Base-by-base conservation (phyloP, 768 basidiomycete genomes). In the Kwoniella europaea region DNA sequence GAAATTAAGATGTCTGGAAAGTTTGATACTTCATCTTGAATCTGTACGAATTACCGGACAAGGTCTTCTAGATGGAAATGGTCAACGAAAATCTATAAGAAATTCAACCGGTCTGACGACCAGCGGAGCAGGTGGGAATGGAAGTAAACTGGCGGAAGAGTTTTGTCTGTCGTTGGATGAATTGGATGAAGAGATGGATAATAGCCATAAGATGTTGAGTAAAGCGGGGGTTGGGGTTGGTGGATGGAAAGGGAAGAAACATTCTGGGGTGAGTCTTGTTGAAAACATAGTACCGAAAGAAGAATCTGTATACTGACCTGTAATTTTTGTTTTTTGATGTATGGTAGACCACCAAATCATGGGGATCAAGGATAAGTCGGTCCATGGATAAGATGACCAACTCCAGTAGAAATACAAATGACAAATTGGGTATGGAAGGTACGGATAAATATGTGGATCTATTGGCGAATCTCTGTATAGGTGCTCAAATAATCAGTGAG, bases 101-200 rank as follows among this genome's bases (percentile, higher is more conserved):
- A 59, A 55, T 29, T 12, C 22, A 44, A 18, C 4, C 3, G 24
- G 55, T 54, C 5, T 10, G 7, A 44, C 61, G 16, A 16, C n/a
- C 15, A 10, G 22, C 20, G 4, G 16, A 12, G 46, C 41, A 22
- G 63, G 22, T 13, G 59, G 41, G 10, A 61, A 42, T 22, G 24
- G 20, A 6, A 62, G 27, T 6, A 65, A 55, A 29, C 10, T 67
- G 24, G 55, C 65, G 15, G 74, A 76, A 24, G 74, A 77, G 10
- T 69, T 80, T 27, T 53, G 66, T n/a, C 50, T 56, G 4, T 69
- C 68, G 10, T 52, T 80, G 7, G 79, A 80, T 69, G 79, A 67
- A 24, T 57, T 80, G 50, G 77, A 78, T 24, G 79, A 80, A 24
- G 79, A 80, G 59, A 76, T 80, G 77, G 79, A 80, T 24, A 65